phyloP scores from a whole-genome alignment of 2,329 filamentous ascomycete species.

The Erysiphe pulchra region DNA sequence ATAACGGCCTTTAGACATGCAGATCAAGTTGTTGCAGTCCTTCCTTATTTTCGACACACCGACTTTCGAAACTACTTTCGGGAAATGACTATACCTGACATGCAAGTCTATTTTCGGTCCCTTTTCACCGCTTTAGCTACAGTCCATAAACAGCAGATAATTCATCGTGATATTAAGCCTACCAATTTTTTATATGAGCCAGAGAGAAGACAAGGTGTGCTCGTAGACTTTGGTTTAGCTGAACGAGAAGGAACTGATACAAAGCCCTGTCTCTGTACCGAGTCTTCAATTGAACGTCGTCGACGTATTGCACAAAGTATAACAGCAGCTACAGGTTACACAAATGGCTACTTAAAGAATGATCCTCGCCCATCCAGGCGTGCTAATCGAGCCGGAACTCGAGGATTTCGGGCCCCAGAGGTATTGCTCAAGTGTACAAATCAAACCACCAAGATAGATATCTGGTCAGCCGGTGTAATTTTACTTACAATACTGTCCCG shows the following conservation, averaged over 20 bases:
- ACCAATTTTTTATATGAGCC: slow-evolving; percentile 94
- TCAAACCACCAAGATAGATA: slow-evolving; percentile 80
- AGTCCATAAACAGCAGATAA: slow-evolving; percentile 61
- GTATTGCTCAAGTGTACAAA: slow-evolving; percentile 93
- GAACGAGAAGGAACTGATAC: slow-evolving; percentile 57
- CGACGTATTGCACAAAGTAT: slow-evolving; percentile 31
- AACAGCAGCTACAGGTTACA: slow-evolving; percentile 25
- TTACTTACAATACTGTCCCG: slow-evolving; percentile 79
- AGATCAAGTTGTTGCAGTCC: slow-evolving; percentile 82
- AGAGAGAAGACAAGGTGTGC: slow-evolving; percentile 51
- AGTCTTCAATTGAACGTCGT: slow-evolving; percentile 34
- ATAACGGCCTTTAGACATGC: slow-evolving; percentile 91
- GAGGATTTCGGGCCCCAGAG: slow-evolving; percentile 88
- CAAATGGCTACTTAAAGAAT: slow-evolving; percentile 59
- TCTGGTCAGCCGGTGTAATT: slow-evolving; percentile 95
- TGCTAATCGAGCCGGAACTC: slow-evolving; percentile 81
- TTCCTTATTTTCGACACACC: slow-evolving; percentile 86
- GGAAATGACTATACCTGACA: slow-evolving; percentile 63
- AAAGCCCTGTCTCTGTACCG: slow-evolving; percentile 61
- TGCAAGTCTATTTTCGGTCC: slow-evolving; percentile 69
- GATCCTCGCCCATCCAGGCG: slow-evolving; percentile 70
- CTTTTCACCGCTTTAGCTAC: slow-evolving; percentile 65
- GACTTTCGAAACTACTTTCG: slow-evolving; percentile 93
- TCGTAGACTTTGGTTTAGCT: slow-evolving; percentile 97
- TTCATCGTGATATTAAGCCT: slow-evolving; percentile 91